These are phyloP conservation scores for Mycosphaerella arachidis DNA, from an alignment of 2,329 filamentous ascomycete species.

Conservation along the genomic window DNA sequence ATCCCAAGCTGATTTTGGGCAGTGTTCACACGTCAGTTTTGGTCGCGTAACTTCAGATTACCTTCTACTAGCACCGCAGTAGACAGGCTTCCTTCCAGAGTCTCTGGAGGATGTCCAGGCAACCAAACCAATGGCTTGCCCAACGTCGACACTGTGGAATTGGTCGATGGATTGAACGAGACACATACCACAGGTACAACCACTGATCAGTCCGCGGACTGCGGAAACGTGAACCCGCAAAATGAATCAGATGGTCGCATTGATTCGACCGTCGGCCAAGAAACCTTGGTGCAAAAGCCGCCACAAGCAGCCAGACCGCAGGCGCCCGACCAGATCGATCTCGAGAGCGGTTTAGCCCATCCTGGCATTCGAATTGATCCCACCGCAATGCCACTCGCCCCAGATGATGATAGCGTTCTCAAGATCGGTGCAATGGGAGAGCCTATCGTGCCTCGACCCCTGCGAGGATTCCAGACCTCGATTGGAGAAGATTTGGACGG, in stretches of 20 bases:
- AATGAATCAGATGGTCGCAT: neutral
- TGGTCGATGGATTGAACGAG: neutral
- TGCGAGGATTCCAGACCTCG: neutral
- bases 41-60: conserved; percentile 17
- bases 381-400: neutral
- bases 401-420: neutral
- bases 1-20: neutral
- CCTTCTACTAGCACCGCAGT: neutral
- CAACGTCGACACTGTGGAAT: conserved; percentile 5
- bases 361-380: neutral
- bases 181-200: neutral
- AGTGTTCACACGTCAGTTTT: conserved; percentile 30
- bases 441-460: neutral
- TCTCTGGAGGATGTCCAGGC: neutral
- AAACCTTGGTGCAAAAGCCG: neutral
- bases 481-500: neutral
- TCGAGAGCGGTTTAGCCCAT: neutral
- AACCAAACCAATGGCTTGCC: conserved; percentile 7
- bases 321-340: neutral
- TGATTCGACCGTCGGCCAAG: neutral
- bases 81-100: neutral
- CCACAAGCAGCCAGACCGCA: neutral
- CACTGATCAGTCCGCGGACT: neutral
- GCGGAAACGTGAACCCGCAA: neutral
- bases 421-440: neutral